Percentiles rank a stretch among this genome's conserved stretches.
phyloP scores from a whole-genome alignment of 306 rosid genomes.

The Parietaria judaica region DNA sequence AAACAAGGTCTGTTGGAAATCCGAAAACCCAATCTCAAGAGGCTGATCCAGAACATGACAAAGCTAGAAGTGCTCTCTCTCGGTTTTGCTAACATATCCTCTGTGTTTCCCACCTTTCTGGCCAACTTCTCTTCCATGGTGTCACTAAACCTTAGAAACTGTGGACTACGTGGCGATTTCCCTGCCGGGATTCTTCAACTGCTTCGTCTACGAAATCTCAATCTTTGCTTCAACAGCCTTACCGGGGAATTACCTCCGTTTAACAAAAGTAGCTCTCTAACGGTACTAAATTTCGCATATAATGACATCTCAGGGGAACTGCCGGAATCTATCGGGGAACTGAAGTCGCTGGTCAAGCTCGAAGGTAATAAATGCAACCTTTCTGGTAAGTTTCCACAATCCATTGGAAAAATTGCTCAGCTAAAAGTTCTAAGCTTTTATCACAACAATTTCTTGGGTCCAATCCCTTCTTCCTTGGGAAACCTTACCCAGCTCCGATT shows the following conservation, averaged over 20 bases:
- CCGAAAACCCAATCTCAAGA: not conserved
- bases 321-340: no score
- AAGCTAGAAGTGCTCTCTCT: not conserved
- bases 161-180: not conserved
- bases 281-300: not conserved
- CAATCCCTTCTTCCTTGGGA: no score
- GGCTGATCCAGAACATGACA: not conserved
- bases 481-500: no score
- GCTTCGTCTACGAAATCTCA: not conserved
- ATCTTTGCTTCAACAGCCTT: not conserved
- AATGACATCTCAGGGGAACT: not conserved
- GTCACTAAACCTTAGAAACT: not conserved
- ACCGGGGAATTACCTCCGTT: no score
- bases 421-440: no score
- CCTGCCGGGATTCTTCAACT: not conserved
- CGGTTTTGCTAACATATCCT: not conserved
- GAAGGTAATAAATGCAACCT: no score
- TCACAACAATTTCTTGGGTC: no score
- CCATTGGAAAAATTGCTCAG: no score
- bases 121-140: not conserved
- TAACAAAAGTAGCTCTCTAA: not conserved
- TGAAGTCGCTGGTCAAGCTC: no score
- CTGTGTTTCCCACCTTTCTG: not conserved
- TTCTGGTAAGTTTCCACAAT: no score
- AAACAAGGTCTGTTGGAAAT: no score